A percentile compares a stretch with the other conserved stretches of the same genome.
Evolutionary conservation across 345 rosid genomes (phyloP).

Genomic region (Lenwebbia sp.): DNA sequence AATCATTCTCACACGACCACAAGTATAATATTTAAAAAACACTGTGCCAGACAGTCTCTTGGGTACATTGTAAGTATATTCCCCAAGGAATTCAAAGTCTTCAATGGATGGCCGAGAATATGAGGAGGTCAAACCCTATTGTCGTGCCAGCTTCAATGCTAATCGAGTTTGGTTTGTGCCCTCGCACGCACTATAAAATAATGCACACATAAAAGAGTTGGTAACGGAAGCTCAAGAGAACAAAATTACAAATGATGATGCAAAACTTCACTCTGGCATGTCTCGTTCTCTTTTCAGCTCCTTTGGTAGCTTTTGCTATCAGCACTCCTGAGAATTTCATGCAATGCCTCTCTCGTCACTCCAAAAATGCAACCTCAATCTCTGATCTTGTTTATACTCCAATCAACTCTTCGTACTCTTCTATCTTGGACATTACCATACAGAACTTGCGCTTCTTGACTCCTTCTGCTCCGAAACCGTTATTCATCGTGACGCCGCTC

Average conservation of each 20-base stretch:
- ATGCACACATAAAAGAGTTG: not conserved
- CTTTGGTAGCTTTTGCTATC: not conserved
- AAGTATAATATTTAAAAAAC: no score
- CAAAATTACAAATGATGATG: not conserved
- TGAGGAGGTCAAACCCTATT: no score
- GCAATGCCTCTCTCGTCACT: conserved; percentile 2
- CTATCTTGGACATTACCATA: not conserved
- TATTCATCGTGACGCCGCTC: conserved; percentile 18
- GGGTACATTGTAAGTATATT: no score
- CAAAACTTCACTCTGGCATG: not conserved
- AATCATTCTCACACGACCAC: no score
- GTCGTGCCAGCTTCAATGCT: no score
- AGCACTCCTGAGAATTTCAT: not conserved
- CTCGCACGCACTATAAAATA: not conserved
- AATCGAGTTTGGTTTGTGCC: not conserved
- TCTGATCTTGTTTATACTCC: conserved; percentile 6
- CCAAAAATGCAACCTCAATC: not conserved
- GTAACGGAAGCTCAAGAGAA: not conserved
- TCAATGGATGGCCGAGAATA: no score
- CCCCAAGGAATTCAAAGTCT: no score
- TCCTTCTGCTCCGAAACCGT: conserved; percentile 11
- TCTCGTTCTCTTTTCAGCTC: not conserved
- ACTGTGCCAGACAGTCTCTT: no score
- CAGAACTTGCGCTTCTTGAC: conserved; percentile 6
- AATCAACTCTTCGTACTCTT: not conserved